phyloP scores from a whole-genome alignment of 768 basidiomycete species.

The Suillus subaureus region DNA sequence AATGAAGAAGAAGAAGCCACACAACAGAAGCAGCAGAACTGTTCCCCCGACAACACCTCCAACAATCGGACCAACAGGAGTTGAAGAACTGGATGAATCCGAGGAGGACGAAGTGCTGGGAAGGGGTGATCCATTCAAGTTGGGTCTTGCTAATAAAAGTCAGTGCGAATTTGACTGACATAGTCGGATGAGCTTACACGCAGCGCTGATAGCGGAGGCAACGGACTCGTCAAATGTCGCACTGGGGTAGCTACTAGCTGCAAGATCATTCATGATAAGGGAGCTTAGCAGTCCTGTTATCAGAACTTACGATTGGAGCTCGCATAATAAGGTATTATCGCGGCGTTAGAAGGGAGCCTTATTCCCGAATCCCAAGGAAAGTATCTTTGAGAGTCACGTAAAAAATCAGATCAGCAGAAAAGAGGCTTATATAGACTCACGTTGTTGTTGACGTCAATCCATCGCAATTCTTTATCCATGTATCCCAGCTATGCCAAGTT shows the following conservation, averaged over 20 bases:
- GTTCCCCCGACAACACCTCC: slow-evolving; percentile 27
- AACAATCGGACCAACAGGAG: slow-evolving; percentile 17
- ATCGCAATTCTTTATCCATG: slow-evolving; percentile 22
- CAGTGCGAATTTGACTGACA: background rate
- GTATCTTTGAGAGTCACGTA: slow-evolving; percentile 20
- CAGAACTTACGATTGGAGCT: slow-evolving; percentile 23
- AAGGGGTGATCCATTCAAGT: slow-evolving; percentile 20
- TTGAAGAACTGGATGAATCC: slow-evolving; percentile 11
- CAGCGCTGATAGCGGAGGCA: slow-evolving; percentile 12
- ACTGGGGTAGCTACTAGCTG: slow-evolving; percentile 24
- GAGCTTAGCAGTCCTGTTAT: background rate
- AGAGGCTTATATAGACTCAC: slow-evolving; percentile 13
- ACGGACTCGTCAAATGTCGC: slow-evolving; percentile 16
- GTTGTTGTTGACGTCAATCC: slow-evolving; percentile 18
- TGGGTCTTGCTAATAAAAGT: slow-evolving; percentile 11
- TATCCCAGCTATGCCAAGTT: slow-evolving; percentile 22
- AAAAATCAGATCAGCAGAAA: background rate
- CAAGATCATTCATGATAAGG: slow-evolving; percentile 8
- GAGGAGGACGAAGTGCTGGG: slow-evolving; percentile 7
- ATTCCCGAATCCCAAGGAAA: slow-evolving; percentile 19
- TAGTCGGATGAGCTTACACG: slow-evolving; percentile 14
- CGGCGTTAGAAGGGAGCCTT: slow-evolving; percentile 9
- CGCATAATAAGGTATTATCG: slow-evolving; percentile 30
- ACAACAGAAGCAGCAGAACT: slow-evolving; percentile 17
- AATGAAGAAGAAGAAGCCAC: slow-evolving; percentile 14